phyloP scores from a whole-genome alignment of 192 early-diverging fungal species.

The Chytriomyces sp. region DNA sequence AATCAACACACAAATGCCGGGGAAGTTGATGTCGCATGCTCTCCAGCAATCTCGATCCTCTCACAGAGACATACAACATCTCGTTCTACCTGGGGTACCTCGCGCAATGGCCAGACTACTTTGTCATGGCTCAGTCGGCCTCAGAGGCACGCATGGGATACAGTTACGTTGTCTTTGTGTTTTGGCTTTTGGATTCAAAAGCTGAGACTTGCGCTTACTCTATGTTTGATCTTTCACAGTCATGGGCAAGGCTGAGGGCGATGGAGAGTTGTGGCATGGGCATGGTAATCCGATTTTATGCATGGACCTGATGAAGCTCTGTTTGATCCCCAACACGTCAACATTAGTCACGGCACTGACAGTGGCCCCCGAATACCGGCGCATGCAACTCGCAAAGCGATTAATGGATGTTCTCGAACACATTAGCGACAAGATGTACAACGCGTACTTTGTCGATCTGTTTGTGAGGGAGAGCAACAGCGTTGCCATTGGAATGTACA shows the following conservation, averaged over 20 bases:
- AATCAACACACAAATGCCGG: neutral
- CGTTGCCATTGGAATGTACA: slow-evolving; percentile 92
- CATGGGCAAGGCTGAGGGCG: slow-evolving; percentile 97
- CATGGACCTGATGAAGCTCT: too few relatives aligned
- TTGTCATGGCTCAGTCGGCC: slow-evolving; percentile 79
- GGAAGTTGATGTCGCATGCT: neutral
- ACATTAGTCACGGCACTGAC: slow-evolving; percentile 87
- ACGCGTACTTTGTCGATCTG: slow-evolving; percentile 93
- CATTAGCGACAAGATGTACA: slow-evolving; percentile 88
- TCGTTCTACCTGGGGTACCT: slow-evolving; percentile 93
- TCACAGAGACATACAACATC: slow-evolving; percentile 96
- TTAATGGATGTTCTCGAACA: slow-evolving; percentile 90
- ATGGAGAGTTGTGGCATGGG: slow-evolving; percentile 89
- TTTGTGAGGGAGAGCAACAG: slow-evolving; percentile 93
- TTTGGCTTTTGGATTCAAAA: neutral
- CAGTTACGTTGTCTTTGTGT: slow-evolving; percentile 50
- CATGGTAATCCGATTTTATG: slow-evolving; percentile 59
- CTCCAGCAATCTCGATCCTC: slow-evolving; percentile 83
- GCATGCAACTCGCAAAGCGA: slow-evolving; percentile 84
- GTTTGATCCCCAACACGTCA: too few relatives aligned
- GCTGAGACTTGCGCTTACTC: neutral
- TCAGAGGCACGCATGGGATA: slow-evolving; percentile 82
- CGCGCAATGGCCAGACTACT: slow-evolving; percentile 93
- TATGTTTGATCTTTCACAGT: slow-evolving; percentile 46
- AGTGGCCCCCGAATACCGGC: slow-evolving; percentile 92